Evolutionary conservation across 345 rosid genomes (phyloP), one percentile per base, ranked within the genome.

Genomic region (Arabis alpina): DNA sequence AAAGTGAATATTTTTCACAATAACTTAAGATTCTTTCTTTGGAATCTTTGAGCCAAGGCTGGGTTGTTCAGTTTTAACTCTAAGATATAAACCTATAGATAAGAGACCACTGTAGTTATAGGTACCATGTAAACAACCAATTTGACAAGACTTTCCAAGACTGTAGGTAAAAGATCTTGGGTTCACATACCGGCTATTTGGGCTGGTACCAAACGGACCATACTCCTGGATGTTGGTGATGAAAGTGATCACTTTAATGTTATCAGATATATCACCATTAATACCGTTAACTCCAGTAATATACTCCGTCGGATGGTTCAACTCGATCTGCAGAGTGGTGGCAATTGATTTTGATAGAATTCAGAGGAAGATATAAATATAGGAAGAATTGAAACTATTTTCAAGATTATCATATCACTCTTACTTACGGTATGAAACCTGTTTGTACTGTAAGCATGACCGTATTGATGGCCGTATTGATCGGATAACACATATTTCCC

Each of bases 191-290:
- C n/a, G n/a, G n/a, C n/a, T n/a, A n/a, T n/a, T n/a, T n/a, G n/a
- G n/a, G n/a, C n/a, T n/a, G n/a, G n/a, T n/a, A n/a, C 66, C 66
- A 5, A 45, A 61, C 54, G 66, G 66, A 61, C 42, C 66, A 45
- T 45, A 62, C 54, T 45, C 6, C 6, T 30, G 4, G 16, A 45
- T 47, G 42, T 45, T 62, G 42, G 66, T 45, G 12, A 15, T 47
- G 66, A 62, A 62, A 5, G 16, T 30, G 54, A 62, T 23, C 30
- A 6, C 4, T 32, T 1, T 1, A 34, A 62, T 30, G 5, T 16
- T 1, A 10, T 11, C 5, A 10, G 8, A 0, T 19, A 1, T 19
- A 19, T 4, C 6, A 30, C n/a, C n/a, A n/a, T n/a, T 3, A 30
- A 16, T 50, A 64, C 58, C 70, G 0, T 3, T 39, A 59, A 39